Percentiles rank a stretch among this genome's conserved stretches.
Evolutionary conservation across 1,139 yeast genomes (phyloP).

Genomic region (Candida sp.): DNA sequence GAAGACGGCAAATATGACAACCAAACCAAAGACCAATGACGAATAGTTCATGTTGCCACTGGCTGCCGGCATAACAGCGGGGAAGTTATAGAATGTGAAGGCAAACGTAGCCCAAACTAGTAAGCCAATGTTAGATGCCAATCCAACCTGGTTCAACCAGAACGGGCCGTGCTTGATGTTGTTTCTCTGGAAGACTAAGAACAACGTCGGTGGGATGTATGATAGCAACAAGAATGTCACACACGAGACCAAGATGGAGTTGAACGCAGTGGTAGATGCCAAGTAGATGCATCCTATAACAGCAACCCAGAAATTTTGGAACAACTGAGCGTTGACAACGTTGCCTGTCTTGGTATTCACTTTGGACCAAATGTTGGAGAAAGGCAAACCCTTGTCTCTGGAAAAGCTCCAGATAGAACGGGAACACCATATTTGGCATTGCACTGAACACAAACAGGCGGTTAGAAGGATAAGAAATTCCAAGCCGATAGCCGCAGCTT

Average conservation of each 20-base stretch:
- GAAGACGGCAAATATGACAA: slow-evolving; percentile 29
- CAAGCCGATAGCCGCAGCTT: slow-evolving; percentile 61
- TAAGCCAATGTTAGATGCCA: slow-evolving; percentile 9
- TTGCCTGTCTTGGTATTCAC: slow-evolving; percentile 35
- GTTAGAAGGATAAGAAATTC: slow-evolving; percentile 63
- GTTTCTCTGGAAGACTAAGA: slow-evolving; percentile 38
- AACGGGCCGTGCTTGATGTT: slow-evolving; percentile 45
- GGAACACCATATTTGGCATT: slow-evolving; percentile 80
- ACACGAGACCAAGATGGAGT: slow-evolving; percentile 43
- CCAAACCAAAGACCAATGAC: slow-evolving; percentile 42
- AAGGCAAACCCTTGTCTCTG: slow-evolving; percentile 59
- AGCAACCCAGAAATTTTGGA: slow-evolving; percentile 40
- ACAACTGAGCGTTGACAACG: slow-evolving; percentile 40
- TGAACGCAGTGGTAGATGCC: slow-evolving; percentile 47
- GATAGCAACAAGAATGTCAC: slow-evolving; percentile 39
- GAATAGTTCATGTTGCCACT: slow-evolving; percentile 52
- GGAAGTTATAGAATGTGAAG: slow-evolving; percentile 46
- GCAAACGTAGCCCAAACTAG: slow-evolving; percentile 44
- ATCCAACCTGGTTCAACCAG: slow-evolving; percentile 49
- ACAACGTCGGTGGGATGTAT: slow-evolving; percentile 36
- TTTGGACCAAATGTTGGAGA: slow-evolving; percentile 35
- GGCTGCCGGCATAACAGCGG: slow-evolving; percentile 48
- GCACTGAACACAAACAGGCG: slow-evolving; percentile 71
- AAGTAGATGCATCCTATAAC: slow-evolving; percentile 43
- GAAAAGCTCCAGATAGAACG: slow-evolving; percentile 80